phyloP scores from a whole-genome alignment of 306 rosid genomes.

The Gastrolobium bilobum region DNA sequence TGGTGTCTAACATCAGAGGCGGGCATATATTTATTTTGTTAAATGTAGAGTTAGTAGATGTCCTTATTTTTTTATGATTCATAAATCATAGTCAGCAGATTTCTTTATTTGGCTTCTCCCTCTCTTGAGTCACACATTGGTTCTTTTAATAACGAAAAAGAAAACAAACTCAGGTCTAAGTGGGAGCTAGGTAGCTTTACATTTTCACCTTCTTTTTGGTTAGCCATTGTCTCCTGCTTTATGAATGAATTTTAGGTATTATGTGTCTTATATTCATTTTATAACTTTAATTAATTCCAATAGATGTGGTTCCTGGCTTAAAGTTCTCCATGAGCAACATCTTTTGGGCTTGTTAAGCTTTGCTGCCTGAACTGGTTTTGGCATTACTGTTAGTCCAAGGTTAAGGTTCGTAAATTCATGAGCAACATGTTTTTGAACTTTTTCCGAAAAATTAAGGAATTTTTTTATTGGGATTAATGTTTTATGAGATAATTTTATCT shows the following conservation, averaged over 20 bases:
- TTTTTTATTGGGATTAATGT: too few relatives aligned
- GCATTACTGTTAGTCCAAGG: too few relatives aligned
- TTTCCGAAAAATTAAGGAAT: too few relatives aligned
- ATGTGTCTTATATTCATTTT: neutral
- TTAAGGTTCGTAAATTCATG: too few relatives aligned
- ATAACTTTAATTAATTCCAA: neutral
- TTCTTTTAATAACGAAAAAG: too few relatives aligned
- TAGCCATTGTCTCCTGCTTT: neutral
- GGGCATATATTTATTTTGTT: constrained; percentile 34
- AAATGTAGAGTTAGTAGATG: constrained; percentile 46
- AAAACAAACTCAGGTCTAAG: neutral
- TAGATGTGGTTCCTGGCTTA: neutral
- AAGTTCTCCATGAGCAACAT: too few relatives aligned
- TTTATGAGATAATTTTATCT: too few relatives aligned
- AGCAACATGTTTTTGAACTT: too few relatives aligned
- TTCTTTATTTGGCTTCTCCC: constrained; percentile 15
- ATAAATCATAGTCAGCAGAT: constrained; percentile 36
- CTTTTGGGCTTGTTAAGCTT: too few relatives aligned
- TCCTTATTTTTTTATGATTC: constrained; percentile 32
- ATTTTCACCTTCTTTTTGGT: constrained; percentile 17
- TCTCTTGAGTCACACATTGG: neutral
- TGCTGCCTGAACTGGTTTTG: too few relatives aligned
- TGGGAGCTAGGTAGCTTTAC: constrained; percentile 14
- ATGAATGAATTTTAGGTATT: neutral
- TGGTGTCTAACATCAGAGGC: constrained; percentile 26